Evolutionary conservation across 1,284 basidiomycete genomes (phyloP), one percentile per base, ranked within the genome.

Genomic region (Hymenochaete sp.): DNA sequence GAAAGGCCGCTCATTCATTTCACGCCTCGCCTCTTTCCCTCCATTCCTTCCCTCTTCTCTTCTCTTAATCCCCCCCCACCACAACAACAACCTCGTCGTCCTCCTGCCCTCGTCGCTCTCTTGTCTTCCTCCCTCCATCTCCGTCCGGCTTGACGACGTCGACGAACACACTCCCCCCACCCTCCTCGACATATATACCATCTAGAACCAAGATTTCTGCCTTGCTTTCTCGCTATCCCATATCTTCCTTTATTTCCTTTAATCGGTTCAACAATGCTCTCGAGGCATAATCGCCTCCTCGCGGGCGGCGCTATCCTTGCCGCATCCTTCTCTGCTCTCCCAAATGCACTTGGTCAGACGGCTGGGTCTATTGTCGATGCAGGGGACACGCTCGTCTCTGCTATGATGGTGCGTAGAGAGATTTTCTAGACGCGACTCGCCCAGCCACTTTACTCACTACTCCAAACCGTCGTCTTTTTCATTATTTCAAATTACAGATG

Each of bases 401-500:
- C 52, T 11, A 55, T 55, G 54, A 55, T 55, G 54, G 54, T 55
- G 13, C 28, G 52, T 46, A 29, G n/a, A n/a, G n/a, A n/a, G n/a
- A n/a, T 11, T 26, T 38, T 22, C 6, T 19, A n/a, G n/a, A n/a
- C 5, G 10, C 10, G 16, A 24, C 6, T 3, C 2, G 6, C 13
- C 18, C 38, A 9, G 11, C 9, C 28, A 38, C 4, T n/a, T 26
- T 14, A 29, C 22, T 13, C 3, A 8, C 28, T 14, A 4, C n/a
- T 25, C 4, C 19, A 21, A 18, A 25, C 25, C 25, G 9, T 9
- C 25, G 7, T 29, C 11, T 3, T 27, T 22, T 33, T 49, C 24
- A 13, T 22, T 8, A 10, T 16, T 21, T 10, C 35, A 28, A 4
- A 22, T 14, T n/a, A 7, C 53, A 71, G 67, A 62, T 72, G 64